Base-by-base conservation (phyloP, 192 early-diverging fungal genomes). In the Backusella australiensis region DNA sequence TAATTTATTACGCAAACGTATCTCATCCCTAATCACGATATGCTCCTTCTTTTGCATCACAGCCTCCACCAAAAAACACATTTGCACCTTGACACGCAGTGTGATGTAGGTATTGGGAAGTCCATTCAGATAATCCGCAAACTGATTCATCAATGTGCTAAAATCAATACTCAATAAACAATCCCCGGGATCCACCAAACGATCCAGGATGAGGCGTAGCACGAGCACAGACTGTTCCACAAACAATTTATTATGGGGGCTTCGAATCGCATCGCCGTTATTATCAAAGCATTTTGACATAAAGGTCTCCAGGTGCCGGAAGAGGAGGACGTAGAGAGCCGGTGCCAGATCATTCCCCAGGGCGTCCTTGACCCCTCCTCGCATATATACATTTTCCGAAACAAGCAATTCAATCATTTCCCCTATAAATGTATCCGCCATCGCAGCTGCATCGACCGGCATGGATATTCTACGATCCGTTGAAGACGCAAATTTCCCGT, bases 321-420 rank as follows among this genome's bases (percentile, higher is more conserved):
- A 90, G 8, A 93, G 75, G 2, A 91, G 77, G 15, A 82, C 88
- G 67, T 93, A 94, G 9, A 96, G 70, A 3, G 86, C 82, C 17
- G 87, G 86, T 5, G 85, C 84, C 17, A 96, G 82, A 53, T 96
- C 94, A 34, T 81, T 78, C 15, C 94, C 95, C 19, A 96, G 80
- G 7, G 92, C 88, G 53, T 96, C 93, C 77, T 93, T 94, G 17
- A 89, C 91, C 35, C 85, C 85, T 77, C 94, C 94, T 9, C 95
- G 86, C 12, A 96, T 86, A 67, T 90, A 81, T 6, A 91, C 87
- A 68, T 92, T 91, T 68, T 96, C 94, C 34, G 85, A 90, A 11
- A 90, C 86, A 53, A 95, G 74, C n/a, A 95, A 81, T 32, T 91
- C 87, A 0, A 94, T 86, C 83, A 96, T 83, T n/a, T 94, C 92